Conservation (phyloP, 2,329 filamentous ascomycete species). For the Colletotrichum sp. region DNA sequence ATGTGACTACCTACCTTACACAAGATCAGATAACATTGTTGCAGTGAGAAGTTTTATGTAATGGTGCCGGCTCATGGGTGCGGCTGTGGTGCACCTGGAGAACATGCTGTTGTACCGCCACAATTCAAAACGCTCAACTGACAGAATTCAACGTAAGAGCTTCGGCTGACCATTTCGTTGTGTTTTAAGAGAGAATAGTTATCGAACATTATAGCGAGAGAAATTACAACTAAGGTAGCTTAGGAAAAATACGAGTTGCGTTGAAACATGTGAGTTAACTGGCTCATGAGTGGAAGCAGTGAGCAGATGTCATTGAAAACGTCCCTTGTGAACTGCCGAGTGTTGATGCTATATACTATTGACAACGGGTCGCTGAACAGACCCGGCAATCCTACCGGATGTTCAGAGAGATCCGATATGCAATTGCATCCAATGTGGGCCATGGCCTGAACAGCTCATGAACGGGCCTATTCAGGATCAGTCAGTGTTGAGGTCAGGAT, state of each 20-base stretch:
- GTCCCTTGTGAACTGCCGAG: background rate
- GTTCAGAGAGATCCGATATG: background rate
- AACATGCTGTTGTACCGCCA: too few species aligned
- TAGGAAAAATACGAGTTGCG: background rate
- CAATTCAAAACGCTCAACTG: too few species aligned
- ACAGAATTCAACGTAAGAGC: too few species aligned
- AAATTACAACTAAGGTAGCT: fast-evolving
- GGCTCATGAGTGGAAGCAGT: background rate
- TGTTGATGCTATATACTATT: background rate
- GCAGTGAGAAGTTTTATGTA: too few species aligned
- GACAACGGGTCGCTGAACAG: background rate
- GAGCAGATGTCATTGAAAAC: fast-evolving
- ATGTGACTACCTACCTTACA: too few species aligned
- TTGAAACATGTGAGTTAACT: fast-evolving
- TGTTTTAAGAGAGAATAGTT: fast-evolving
- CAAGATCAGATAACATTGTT: too few species aligned
- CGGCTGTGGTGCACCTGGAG: too few species aligned
- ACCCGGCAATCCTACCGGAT: background rate
- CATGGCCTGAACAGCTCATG: background rate
- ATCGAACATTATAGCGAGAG: fast-evolving
- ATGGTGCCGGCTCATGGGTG: too few species aligned
- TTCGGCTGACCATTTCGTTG: too few species aligned
- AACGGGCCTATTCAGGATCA: background rate
- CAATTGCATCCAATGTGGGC: fast-evolving
- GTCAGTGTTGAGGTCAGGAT: background rate